Evolutionary conservation across 164 flowering plant genomes (phyloP).

Genomic region (Platanus orientalis): DNA sequence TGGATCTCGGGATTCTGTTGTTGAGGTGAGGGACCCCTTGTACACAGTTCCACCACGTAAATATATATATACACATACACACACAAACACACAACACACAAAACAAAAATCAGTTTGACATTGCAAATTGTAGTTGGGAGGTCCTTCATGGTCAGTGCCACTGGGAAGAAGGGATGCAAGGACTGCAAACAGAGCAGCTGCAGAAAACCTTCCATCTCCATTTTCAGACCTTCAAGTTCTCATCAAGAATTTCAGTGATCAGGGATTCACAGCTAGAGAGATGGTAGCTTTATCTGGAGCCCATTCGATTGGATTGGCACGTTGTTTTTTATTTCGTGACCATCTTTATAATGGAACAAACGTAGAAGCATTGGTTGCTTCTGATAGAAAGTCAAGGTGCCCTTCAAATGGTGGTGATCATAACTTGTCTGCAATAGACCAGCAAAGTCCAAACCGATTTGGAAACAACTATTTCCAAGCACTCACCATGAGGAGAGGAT

Average conservation of each 20-base stretch:
- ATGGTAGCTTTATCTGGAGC: slow-evolving; percentile 31
- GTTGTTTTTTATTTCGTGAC: slow-evolving; percentile 17
- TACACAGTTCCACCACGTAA: too few species aligned
- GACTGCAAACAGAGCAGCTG: slow-evolving; percentile 20
- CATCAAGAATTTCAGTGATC: slow-evolving; percentile 18
- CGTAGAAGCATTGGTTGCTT: slow-evolving; percentile 20
- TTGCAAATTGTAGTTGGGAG: slow-evolving; percentile 16
- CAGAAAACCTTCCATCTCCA: slow-evolving; percentile 25
- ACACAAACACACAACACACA: too few species aligned
- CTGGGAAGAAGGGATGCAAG: slow-evolving; percentile 34
- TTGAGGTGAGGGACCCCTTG: slow-evolving; percentile 24
- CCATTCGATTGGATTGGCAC: slow-evolving; percentile 26
- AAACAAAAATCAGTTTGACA: neutral
- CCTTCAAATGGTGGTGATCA: slow-evolving; percentile 27
- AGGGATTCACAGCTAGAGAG: slow-evolving; percentile 29
- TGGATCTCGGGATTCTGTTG: slow-evolving; percentile 39
- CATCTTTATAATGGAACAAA: slow-evolving; percentile 29
- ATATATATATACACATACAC: too few species aligned
- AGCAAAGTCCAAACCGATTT: slow-evolving; percentile 28
- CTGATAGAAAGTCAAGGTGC: slow-evolving; percentile 23
- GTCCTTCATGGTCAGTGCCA: slow-evolving; percentile 24
- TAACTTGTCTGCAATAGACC: slow-evolving; percentile 20
- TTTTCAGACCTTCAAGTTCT: slow-evolving; percentile 21
- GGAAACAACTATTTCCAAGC: slow-evolving; percentile 30
- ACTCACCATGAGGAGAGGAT: slow-evolving; percentile 25